phyloP scores from a whole-genome alignment of 805 yeast genomes.

The Lipomyces mesembrius region DNA sequence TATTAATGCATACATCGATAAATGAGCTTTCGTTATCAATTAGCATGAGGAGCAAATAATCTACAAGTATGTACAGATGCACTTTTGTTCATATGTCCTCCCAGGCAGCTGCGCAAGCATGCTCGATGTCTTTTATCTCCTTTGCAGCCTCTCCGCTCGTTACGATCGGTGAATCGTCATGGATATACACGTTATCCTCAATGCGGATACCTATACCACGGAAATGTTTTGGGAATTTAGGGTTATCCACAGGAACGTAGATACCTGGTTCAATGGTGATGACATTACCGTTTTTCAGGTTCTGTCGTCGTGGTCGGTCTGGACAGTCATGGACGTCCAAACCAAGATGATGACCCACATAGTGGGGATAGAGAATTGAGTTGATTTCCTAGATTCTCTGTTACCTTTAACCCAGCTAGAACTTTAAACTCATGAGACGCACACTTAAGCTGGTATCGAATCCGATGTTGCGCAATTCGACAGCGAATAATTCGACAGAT shows the following conservation, averaged over 20 bases:
- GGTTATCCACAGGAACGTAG: slow-evolving; percentile 73
- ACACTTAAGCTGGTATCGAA: slow-evolving; percentile 46
- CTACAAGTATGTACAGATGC: not conserved
- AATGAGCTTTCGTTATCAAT: not conserved
- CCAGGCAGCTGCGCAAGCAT: slow-evolving; percentile 59
- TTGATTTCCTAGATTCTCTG: slow-evolving; percentile 17
- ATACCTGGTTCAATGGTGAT: slow-evolving; percentile 96
- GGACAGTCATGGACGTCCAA: slow-evolving; percentile 79
- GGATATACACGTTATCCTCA: slow-evolving; percentile 90
- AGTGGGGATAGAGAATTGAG: slow-evolving; percentile 78
- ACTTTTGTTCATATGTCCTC: slow-evolving; percentile 8
- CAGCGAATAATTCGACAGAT: slow-evolving; percentile 62
- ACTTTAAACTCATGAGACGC: not conserved
- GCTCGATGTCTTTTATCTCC: slow-evolving; percentile 81
- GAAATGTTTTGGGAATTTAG: slow-evolving; percentile 73
- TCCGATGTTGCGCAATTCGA: slow-evolving; percentile 75
- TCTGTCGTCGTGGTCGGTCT: slow-evolving; percentile 58
- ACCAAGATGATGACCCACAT: slow-evolving; percentile 94
- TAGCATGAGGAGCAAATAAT: not conserved
- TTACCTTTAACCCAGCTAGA: not conserved
- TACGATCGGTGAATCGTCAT: slow-evolving; percentile 56
- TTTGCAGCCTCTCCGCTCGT: slow-evolving; percentile 84
- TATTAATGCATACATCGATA: not conserved
- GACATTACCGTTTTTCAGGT: slow-evolving; percentile 72
- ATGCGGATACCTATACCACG: slow-evolving; percentile 91